A percentile compares a stretch with the other conserved stretches of the same genome.
Evolutionary conservation across 176 grass and related monocot genomes (phyloP).

Genomic region (Eleusine indica): DNA sequence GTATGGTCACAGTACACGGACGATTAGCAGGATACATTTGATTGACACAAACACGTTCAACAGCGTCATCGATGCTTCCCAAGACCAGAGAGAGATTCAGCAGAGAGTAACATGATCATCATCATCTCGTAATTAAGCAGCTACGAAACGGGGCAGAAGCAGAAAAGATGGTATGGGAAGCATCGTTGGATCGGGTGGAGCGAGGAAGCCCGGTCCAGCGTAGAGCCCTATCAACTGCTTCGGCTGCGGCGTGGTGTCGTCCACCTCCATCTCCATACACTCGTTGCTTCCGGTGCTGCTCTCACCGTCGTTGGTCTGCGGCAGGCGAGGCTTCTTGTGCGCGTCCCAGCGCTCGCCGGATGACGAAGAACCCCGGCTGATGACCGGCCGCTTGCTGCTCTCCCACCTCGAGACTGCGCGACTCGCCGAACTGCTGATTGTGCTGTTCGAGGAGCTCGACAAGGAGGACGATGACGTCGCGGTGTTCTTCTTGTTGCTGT

Average conservation of each 20-base stretch:
- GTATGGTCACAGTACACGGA: too few relatives aligned
- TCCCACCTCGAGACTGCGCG: background rate
- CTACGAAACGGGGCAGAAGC: background rate
- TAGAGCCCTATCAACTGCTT: background rate
- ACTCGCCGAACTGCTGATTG: background rate
- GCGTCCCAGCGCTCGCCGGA: slow-evolving; percentile 13
- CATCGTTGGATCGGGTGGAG: background rate
- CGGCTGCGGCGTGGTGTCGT: background rate
- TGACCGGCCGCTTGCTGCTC: background rate
- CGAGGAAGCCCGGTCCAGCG: background rate
- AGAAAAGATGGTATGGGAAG: slow-evolving; percentile 16
- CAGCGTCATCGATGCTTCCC: too few relatives aligned
- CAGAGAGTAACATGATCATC: too few relatives aligned
- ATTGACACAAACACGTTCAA: too few relatives aligned
- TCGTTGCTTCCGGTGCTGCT: background rate
- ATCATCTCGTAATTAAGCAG: background rate
- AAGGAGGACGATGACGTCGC: background rate
- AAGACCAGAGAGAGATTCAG: too few relatives aligned
- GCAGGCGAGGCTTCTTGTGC: slow-evolving; percentile 15
- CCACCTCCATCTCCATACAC: background rate
- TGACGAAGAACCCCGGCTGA: background rate
- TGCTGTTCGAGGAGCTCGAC: background rate
- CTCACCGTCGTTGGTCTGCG: background rate
- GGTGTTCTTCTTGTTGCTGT: slow-evolving; percentile 2
- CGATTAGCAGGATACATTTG: too few relatives aligned